Base-by-base conservation (phyloP, 306 rosid species). In the Boehmeria nivea region DNA sequence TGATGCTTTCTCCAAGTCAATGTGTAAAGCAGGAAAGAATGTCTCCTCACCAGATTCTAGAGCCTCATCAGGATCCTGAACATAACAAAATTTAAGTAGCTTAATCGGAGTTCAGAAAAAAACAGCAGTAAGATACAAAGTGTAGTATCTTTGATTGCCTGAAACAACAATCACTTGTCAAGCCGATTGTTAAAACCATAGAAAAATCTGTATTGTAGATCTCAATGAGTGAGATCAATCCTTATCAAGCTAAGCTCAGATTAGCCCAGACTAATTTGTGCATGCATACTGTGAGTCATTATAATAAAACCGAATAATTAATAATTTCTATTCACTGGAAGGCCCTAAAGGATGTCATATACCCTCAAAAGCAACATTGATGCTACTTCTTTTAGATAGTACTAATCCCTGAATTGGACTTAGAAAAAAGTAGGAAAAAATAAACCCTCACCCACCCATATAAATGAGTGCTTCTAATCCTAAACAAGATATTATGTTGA, bases 41-140 rank as follows among this genome's bases (percentile, higher is more conserved):
- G 89, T 93, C 66, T 87, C 78, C 75, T 85, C 96, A 31, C 96
- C 99, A 60, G 87, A 76, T 77, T 87, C 99, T 63, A 82, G 66
- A 8, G 45, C 66, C 65, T 75, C 85, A 11, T 57, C 54, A 45
- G 76, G 70, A 75, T 81, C 83, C 99, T 93, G 83, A 72, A 71
- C 43, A 54, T 63, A 70, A 74, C 38, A 54, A 27, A 54, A 43
- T 31, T 9, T 46, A 63, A 42, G 22, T 49, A 60, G 27, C 39
- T 51, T 27, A 20, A 59, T 56, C 47, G 67, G 66, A 57, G 42
- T 55, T 55, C 47, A 47, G 18, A 51, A 18, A 43, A 28, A 23
- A 45, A 21, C 14, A 27, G 48, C 46, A 68, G 39, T n/a, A 37
- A 22, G 55, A 53, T 17, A n/a, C 25, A 54, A 69, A 55, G n/a